These are phyloP conservation scores for Chaetothyriales sp. DNA, from an alignment of 2,329 filamentous ascomycete genomes.

Conservation along the genomic window DNA sequence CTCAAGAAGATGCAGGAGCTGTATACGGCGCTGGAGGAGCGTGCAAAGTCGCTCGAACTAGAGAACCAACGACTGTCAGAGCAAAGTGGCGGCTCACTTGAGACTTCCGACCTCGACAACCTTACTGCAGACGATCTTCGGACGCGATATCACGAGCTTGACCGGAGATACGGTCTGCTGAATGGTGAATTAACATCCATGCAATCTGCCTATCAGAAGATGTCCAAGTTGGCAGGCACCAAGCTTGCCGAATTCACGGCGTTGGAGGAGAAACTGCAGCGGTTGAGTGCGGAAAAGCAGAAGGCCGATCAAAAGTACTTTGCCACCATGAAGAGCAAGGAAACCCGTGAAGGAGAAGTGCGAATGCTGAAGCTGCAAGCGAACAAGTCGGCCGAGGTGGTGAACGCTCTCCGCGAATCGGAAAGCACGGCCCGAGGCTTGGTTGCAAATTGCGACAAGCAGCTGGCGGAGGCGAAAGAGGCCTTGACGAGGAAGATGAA, in stretches of 20 bases:
- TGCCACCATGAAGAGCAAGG: conserved; percentile 83
- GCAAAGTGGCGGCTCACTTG: conserved; percentile 10
- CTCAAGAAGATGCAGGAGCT: conserved; percentile 65
- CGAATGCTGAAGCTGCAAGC: conserved; percentile 67
- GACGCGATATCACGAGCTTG: conserved; percentile 55
- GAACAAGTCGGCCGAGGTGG: conserved; percentile 80
- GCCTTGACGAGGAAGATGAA: conserved; percentile 53
- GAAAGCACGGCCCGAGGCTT: conserved; percentile 63
- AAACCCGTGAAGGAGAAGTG: conserved; percentile 68
- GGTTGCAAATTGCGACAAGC: conserved; percentile 76
- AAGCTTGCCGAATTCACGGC: conserved; percentile 65
- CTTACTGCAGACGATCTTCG: conserved; percentile 57
- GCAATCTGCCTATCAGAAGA: conserved; percentile 80
- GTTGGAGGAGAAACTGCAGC: conserved; percentile 61
- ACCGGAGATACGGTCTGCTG: conserved; percentile 67
- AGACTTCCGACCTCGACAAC: conserved; percentile 13
- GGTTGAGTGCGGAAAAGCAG: conserved; percentile 71
- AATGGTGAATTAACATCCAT: conserved; percentile 79
- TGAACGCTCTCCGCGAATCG: conserved; percentile 80
- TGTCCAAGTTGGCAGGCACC: conserved; percentile 67
- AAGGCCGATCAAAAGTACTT: conserved; percentile 99
- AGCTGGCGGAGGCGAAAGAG: conserved; percentile 67
- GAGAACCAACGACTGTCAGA: conserved; percentile 56
- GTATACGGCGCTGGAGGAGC: conserved; percentile 59
- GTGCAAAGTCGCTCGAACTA: conserved; percentile 67